Evolutionary conservation across 768 basidiomycete species (phyloP).

Genomic region (Lepiota brunneoincarnata): DNA sequence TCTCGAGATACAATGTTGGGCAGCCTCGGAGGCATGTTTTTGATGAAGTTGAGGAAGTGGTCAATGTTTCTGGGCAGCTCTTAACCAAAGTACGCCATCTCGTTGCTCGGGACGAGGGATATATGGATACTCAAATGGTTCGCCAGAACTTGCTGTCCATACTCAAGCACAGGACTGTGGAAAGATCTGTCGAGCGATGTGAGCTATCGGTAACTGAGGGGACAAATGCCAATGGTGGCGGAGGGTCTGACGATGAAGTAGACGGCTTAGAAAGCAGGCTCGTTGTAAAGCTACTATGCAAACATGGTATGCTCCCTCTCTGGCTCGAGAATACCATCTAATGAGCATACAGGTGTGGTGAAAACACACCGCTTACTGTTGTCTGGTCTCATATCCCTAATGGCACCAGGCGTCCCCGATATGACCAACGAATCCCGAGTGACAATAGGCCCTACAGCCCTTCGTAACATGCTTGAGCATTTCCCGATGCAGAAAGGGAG

Average conservation of each 20-base stretch:
- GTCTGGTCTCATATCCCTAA: slow-evolving; percentile 51
- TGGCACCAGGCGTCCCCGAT: slow-evolving; percentile 68
- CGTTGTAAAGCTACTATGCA: slow-evolving; percentile 73
- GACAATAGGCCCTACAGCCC: slow-evolving; percentile 67
- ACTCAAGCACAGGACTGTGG: slow-evolving; percentile 68
- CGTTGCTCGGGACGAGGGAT: background rate
- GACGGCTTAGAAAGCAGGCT: slow-evolving; percentile 73
- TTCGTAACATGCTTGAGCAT: slow-evolving; percentile 80
- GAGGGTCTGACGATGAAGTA: slow-evolving; percentile 39
- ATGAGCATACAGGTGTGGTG: slow-evolving; percentile 56
- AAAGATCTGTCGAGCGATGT: slow-evolving; percentile 75
- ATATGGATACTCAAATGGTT: slow-evolving; percentile 5
- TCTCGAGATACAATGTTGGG: slow-evolving; percentile 59
- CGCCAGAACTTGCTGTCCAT: slow-evolving; percentile 67
- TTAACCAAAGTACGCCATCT: slow-evolving; percentile 54
- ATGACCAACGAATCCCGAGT: slow-evolving; percentile 57
- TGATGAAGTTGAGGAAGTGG: slow-evolving; percentile 33
- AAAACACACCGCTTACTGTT: slow-evolving; percentile 79
- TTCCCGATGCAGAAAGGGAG: slow-evolving; percentile 63
- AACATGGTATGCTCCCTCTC: slow-evolving; percentile 59
- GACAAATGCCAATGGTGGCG: slow-evolving; percentile 24
- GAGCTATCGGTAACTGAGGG: slow-evolving; percentile 69
- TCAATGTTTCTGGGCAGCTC: slow-evolving; percentile 56
- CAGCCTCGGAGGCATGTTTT: slow-evolving; percentile 13
- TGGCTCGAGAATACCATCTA: background rate